phyloP scores from a whole-genome alignment of 495 filamentous ascomycete genomes.

The Cercophora sp. region DNA sequence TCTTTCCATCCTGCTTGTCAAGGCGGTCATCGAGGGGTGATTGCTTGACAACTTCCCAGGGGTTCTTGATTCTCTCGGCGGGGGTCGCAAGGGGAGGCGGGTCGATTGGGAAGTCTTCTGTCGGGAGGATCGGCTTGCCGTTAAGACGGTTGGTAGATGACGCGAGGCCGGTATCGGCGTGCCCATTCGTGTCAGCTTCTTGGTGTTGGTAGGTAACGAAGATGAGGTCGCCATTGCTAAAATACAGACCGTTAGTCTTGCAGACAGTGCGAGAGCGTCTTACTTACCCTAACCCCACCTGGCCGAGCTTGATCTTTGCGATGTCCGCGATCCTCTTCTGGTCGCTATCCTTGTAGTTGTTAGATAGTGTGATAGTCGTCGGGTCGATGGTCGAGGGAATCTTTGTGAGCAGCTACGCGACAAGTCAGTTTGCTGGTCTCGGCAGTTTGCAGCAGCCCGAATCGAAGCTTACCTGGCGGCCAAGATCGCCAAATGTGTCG shows the following conservation, averaged over 20 bases:
- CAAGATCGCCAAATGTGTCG: conserved; percentile 50
- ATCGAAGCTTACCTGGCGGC: conserved; percentile 49
- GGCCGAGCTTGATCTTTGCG: conserved; percentile 59
- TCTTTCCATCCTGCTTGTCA: conserved; percentile 92
- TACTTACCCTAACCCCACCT: conserved; percentile 66
- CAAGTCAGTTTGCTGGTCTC: no score
- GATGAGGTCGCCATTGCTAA: conserved; percentile 84
- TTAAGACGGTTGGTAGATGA: conserved; percentile 64
- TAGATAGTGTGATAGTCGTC: conserved; percentile 72
- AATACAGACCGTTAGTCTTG: no score
- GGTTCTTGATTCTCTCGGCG: conserved; percentile 69
- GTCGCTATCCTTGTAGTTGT: conserved; percentile 71
- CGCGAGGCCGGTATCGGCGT: conserved; percentile 26
- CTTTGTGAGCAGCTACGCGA: conserved; percentile 44
- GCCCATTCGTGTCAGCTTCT: conserved; percentile 16
- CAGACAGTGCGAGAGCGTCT: no score
- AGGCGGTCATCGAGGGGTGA: conserved; percentile 78
- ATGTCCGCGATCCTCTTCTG: conserved; percentile 66
- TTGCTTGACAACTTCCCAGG: conserved; percentile 89
- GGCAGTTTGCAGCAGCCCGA: no score
- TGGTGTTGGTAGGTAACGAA: conserved; percentile 72
- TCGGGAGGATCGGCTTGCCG: conserved; percentile 68
- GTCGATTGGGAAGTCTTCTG: conserved; percentile 61
- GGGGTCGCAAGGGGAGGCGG: conserved; percentile 54
- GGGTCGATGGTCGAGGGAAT: conserved; percentile 61